Conservation (phyloP, 2,329 filamentous ascomycete species). For the Pestalotiopsis sp. region DNA sequence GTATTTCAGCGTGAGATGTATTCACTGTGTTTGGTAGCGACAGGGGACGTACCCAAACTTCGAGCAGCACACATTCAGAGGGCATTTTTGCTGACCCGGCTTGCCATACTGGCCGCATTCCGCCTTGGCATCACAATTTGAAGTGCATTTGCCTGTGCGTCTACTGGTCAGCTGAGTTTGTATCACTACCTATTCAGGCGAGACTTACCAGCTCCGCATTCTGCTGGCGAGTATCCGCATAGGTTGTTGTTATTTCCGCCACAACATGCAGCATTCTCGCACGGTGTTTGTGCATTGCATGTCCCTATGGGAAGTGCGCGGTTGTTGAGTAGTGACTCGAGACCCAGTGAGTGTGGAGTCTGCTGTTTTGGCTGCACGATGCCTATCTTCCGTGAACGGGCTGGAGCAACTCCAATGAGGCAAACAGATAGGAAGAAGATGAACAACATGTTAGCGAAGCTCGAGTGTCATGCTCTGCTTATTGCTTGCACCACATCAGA, state of each 20-base stretch:
- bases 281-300: conserved; percentile 21
- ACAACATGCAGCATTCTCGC: conserved; percentile 28
- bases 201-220: conserved; percentile 21
- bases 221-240: conserved; percentile 10
- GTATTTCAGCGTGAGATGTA: not conserved
- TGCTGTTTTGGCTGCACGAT: not conserved
- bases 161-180: not conserved
- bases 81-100: not conserved
- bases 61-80: conserved; percentile 26
- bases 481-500: not conserved
- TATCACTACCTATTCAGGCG: too few species aligned
- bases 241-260: conserved; percentile 16
- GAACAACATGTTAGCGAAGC: not conserved
- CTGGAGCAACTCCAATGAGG: not conserved
- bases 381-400: not conserved
- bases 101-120: conserved; percentile 5
- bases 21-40: not conserved
- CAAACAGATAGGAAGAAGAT: not conserved
- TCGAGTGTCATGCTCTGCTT: not conserved
- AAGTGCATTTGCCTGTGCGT: not conserved
- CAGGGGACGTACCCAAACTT: conserved; percentile 14
- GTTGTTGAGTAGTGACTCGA: not conserved
- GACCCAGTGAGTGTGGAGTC: not conserved
- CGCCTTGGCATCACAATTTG: conserved; percentile 9
- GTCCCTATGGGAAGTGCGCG: conserved; percentile 13